Conservation (phyloP, 208 protist genomes). For the Trypanosoma rangeli region DNA sequence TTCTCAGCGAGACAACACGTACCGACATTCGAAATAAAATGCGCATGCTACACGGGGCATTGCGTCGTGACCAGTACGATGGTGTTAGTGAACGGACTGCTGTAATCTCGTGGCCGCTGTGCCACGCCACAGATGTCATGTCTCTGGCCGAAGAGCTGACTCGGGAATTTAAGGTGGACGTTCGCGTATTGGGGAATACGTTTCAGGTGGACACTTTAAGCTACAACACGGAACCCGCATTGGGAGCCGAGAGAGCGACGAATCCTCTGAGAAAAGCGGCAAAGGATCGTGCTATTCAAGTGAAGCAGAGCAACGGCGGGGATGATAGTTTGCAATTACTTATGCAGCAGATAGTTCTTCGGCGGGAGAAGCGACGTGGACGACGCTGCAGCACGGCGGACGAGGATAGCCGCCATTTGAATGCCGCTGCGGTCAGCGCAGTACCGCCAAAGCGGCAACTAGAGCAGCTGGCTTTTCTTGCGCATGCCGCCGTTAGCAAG, state of each 20-base stretch:
- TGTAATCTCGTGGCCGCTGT: conserved; percentile 78
- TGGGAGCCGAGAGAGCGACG: background rate
- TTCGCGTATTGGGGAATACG: conserved; percentile 58
- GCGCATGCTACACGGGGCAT: conserved; percentile 58
- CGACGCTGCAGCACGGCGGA: background rate
- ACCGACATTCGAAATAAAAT: conserved; percentile 71
- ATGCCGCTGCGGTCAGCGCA: background rate
- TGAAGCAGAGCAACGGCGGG: background rate
- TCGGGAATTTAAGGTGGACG: conserved; percentile 66
- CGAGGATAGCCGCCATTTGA: background rate
- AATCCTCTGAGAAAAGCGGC: background rate
- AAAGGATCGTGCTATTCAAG: background rate
- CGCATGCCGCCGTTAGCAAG: conserved; percentile 56
- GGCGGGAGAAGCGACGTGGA: conserved; percentile 2
- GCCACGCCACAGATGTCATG: conserved; percentile 48
- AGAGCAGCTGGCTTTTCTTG: conserved; percentile 61
- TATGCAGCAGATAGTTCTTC: conserved; percentile 11
- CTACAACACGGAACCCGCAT: background rate
- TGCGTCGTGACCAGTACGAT: conserved; percentile 59
- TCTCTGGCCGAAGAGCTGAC: conserved; percentile 52
- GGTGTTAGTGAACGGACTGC: conserved; percentile 73
- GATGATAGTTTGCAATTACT: conserved; percentile 15
- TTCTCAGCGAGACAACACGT: conserved; percentile 55
- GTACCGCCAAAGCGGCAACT: conserved; percentile 21
- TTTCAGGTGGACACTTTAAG: conserved; percentile 42